Conservation (phyloP, 371 early-diverging fungal genomes). For the Blakeslea trispora region DNA sequence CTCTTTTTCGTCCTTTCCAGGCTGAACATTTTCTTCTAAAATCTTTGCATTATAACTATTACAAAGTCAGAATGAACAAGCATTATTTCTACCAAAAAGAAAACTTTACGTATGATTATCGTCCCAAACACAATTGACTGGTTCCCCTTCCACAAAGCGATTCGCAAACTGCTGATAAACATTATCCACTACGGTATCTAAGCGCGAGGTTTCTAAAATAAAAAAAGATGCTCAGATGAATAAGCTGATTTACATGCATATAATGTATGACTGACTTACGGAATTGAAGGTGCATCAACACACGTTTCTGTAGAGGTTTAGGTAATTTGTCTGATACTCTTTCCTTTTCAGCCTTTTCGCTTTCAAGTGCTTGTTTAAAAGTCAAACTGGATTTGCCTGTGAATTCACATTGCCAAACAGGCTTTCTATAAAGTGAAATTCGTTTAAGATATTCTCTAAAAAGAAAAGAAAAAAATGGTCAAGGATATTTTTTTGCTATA, state of each 20-base stretch:
- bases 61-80: too few relatives aligned
- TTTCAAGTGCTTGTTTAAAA: conserved; percentile 76
- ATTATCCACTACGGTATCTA: conserved; percentile 60
- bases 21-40: conserved; percentile 20
- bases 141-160: conserved; percentile 49
- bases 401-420: conserved; percentile 78
- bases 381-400: conserved; percentile 78
- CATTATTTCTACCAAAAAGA: neutral
- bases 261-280: conserved; percentile 44
- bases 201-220: conserved; percentile 49
- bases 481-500: conserved; percentile 7
- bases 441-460: conserved; percentile 77
- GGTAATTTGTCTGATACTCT: conserved; percentile 66
- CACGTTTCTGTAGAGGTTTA: conserved; percentile 62
- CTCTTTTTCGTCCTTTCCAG: conserved; percentile 11
- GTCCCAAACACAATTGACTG: conserved; percentile 53
- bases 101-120: conserved; percentile 42
- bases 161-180: conserved; percentile 48
- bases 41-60: conserved; percentile 43
- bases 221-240: neutral
- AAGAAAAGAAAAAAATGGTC: conserved; percentile 1
- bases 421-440: conserved; percentile 64
- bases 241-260: neutral
- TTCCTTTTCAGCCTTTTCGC: conserved; percentile 66
- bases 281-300: conserved; percentile 69